Evolutionary conservation across 1,139 yeast species (phyloP), one percentile per base, ranked within the genome.

Genomic region (Nakaseomyces bracarensis): DNA sequence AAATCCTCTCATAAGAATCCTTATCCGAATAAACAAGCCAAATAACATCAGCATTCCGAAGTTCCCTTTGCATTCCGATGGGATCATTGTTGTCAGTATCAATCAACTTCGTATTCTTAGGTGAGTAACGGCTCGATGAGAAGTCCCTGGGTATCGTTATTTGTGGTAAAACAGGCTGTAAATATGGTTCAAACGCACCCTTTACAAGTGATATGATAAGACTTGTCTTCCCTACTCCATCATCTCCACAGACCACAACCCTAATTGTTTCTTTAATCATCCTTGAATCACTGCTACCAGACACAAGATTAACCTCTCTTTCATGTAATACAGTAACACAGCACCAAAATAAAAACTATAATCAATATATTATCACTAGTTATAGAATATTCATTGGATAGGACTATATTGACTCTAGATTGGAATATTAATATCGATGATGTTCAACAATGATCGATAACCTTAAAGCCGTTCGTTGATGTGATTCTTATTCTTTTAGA

Each of bases 211-310:
- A 72, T 0, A 93, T 79, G 28, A 91, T 77, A 35, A 91, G 65
- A 21, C 89, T 70, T 3, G 72, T 79, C 58, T 85, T 85, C 1
- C 96, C 95, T 10, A 85, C 95, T 50, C 77, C 84, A 49, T 86
- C 95, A 62, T 91, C 98, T n/a, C 98, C 98, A 61, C 96, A 87
- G 0, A 91, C 82, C 1, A 86, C 95, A 1, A 91, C 80, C 46
- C 93, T 60, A 30, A 84, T 71, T 1, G 77, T 71, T 39, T 74
- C 77, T 55, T 69, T 69, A 7, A 71, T 58, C 74, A 70, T 65
- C 4, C 5, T 13, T 14, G 13, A 27, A n/a, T n/a, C n/a, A n/a
- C n/a, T n/a, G n/a, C n/a, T n/a, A n/a, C n/a, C n/a, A n/a, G n/a
- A n/a, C n/a, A n/a, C n/a, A n/a, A n/a, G n/a, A 22, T 22, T 7